Conservation (phyloP, 331 rosid species). For the Erythrophleum ivorense region DNA sequence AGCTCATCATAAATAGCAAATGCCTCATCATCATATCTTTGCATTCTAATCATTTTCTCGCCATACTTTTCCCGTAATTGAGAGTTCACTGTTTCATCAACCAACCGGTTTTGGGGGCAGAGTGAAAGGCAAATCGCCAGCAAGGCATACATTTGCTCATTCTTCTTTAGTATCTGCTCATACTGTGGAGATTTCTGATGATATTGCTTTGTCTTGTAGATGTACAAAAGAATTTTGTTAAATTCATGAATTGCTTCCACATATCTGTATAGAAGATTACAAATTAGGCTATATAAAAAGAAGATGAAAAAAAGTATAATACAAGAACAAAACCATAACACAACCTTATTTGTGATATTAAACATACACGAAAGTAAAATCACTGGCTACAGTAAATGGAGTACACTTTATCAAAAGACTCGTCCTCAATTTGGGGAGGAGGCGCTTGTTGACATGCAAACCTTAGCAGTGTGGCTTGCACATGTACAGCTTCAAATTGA, state of each 20-base stretch:
- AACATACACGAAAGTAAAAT: neutral
- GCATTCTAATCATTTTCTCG: conserved; percentile 96
- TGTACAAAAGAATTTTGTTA: conserved; percentile 84
- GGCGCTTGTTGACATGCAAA: neutral
- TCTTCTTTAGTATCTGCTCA: conserved; percentile 97
- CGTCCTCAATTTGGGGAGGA: neutral
- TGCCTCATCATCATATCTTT: conserved; percentile 93
- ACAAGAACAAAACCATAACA: neutral
- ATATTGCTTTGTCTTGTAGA: conserved; percentile 76
- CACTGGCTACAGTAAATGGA: neutral
- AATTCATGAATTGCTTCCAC: conserved; percentile 97
- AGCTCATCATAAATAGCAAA: conserved; percentile 95
- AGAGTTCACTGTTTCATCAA: conserved; percentile 90
- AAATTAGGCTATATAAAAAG: neutral
- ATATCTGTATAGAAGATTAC: conserved; percentile 58
- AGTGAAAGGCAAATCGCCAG: conserved; percentile 93
- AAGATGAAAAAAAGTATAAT: neutral
- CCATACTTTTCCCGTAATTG: conserved; percentile 97
- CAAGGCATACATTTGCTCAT: conserved; percentile 99
- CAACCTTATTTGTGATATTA: neutral
- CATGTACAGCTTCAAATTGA: neutral
- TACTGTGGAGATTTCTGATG: conserved; percentile 95
- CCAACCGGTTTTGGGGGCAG: conserved; percentile 85
- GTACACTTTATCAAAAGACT: neutral
- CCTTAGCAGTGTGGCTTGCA: neutral